These are phyloP conservation scores for Elsinoe necatrix DNA, from an alignment of 2,329 filamentous ascomycete genomes.

Conservation along the genomic window DNA sequence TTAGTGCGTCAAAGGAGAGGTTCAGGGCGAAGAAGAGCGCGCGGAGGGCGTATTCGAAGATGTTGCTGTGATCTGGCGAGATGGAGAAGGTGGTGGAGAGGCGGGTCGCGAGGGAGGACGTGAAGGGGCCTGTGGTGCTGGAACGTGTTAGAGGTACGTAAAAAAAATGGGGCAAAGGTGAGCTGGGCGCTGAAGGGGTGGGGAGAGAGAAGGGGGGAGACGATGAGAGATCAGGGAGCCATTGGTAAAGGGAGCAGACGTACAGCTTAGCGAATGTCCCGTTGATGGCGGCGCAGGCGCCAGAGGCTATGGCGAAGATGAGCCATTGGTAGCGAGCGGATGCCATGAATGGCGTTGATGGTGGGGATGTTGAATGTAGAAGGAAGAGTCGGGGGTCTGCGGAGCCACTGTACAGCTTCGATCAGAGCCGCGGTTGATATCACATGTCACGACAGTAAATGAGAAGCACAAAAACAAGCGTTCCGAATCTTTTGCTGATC, in stretches of 20 bases:
- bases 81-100: conserved; percentile 3
- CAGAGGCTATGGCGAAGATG: conserved; percentile 61
- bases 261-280: conserved; percentile 78
- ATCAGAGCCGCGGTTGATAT: conserved; percentile 9
- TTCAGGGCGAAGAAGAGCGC: conserved; percentile 66
- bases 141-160: neutral
- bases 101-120: conserved; percentile 23
- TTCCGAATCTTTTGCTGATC: neutral
- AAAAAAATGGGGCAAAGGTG: neutral
- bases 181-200: neutral
- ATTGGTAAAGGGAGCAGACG: conserved; percentile 26
- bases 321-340: conserved; percentile 39
- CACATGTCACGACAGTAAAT: neutral
- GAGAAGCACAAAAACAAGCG: neutral
- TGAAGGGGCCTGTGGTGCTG: conserved; percentile 54
- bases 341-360: conserved; percentile 9
- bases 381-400: neutral
- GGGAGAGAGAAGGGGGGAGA: conserved; percentile 5
- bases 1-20: conserved; percentile 65
- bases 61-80: conserved; percentile 18
- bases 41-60: conserved; percentile 44
- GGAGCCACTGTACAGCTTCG: conserved; percentile 1
- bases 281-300: conserved; percentile 71
- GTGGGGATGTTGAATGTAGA: neutral
- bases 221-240: neutral